A percentile compares a stretch with the other conserved stretches of the same genome.
phyloP scores from a whole-genome alignment of 495 filamentous ascomycete species.

The Patellaria atrata region DNA sequence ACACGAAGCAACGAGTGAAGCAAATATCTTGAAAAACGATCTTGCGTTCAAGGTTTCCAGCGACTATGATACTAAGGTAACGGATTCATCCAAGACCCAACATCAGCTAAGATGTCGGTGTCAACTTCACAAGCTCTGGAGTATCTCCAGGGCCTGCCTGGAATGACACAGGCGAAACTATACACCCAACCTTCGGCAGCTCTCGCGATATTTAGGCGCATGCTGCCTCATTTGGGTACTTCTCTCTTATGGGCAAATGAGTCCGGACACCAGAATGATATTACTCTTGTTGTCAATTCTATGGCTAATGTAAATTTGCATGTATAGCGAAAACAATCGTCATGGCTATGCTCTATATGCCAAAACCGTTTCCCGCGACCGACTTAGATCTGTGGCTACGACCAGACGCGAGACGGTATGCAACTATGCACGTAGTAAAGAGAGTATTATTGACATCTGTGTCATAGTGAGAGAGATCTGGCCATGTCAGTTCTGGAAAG shows the following conservation, averaged over 20 bases:
- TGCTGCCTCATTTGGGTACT: constrained; percentile 82
- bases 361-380: constrained; percentile 52
- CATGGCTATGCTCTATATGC: constrained; percentile 83
- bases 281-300: no score
- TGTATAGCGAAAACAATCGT: constrained; percentile 79
- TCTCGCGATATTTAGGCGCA: constrained; percentile 90
- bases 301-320: no score
- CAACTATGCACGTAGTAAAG: background rate
- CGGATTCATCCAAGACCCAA: constrained; percentile 16
- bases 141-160: constrained; percentile 79
- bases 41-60: background rate
- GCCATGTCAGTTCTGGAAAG: constrained; percentile 65
- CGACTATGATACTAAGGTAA: constrained; percentile 29
- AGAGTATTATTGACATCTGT: constrained; percentile 1
- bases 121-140: constrained; percentile 56
- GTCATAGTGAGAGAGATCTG: constrained; percentile 57
- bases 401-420: constrained; percentile 43
- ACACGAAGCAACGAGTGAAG: background rate
- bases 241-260: constrained; percentile 18
- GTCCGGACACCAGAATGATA: no score
- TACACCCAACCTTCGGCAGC: constrained; percentile 94
- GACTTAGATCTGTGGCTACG: constrained; percentile 78
- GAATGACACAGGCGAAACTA: constrained; percentile 71
- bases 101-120: constrained; percentile 46
- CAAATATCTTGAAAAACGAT: background rate